Percentiles rank a stretch among this genome's conserved stretches.
Conservation (phyloP, 805 yeast genomes). For the Wickerhamomyces rabaulensis region DNA sequence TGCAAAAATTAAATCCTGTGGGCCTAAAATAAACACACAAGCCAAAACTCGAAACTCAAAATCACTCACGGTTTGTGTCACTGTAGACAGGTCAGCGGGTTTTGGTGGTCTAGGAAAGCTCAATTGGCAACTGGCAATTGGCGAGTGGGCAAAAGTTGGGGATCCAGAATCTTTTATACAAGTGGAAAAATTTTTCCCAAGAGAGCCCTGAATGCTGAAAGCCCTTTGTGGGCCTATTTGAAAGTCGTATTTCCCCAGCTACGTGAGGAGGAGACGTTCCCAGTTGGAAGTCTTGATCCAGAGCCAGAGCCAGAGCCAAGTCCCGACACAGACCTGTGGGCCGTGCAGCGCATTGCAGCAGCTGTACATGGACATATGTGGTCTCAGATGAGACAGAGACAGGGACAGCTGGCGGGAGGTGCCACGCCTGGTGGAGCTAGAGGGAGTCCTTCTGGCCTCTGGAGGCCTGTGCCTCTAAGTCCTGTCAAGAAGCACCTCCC, state of each 20-base stretch:
- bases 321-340: neutral
- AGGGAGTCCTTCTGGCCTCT: too few species aligned
- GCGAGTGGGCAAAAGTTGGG: too few species aligned
- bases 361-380: neutral
- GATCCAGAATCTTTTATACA: neutral
- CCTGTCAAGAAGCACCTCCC: too few species aligned
- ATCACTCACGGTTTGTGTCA: neutral
- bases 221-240: neutral
- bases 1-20: too few species aligned
- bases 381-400: neutral
- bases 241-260: neutral
- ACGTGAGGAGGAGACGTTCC: neutral
- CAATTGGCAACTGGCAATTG: too few species aligned
- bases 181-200: neutral
- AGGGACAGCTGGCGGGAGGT: too few species aligned
- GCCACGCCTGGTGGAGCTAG: too few species aligned
- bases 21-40: too few species aligned
- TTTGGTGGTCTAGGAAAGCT: too few species aligned
- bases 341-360: neutral
- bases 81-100: neutral
- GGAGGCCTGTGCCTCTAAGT: too few species aligned
- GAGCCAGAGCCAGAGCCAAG: neutral
- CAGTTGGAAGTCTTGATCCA: neutral
- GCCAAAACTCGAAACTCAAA: too few species aligned
- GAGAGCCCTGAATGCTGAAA: neutral